phyloP scores from a whole-genome alignment of 768 basidiomycete genomes.

The Clitopilus hobsonii region DNA sequence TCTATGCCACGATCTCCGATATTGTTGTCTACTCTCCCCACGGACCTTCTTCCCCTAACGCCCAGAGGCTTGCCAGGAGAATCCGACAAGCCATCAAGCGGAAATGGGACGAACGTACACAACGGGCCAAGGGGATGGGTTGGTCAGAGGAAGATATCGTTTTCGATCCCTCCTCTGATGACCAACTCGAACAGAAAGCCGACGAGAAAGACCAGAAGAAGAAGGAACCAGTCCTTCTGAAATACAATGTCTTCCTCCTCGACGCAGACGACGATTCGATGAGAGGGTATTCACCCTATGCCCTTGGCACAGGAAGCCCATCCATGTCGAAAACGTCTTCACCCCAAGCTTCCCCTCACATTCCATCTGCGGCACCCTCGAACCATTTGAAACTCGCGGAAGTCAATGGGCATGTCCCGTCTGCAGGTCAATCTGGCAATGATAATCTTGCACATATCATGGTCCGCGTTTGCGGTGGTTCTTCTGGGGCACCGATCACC shows the following conservation, averaged over 20 bases:
- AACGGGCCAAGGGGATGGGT: background rate
- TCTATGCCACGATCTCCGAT: slow-evolving; percentile 86
- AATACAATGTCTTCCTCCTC: slow-evolving; percentile 79
- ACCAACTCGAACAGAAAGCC: background rate
- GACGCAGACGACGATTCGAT: slow-evolving; percentile 47
- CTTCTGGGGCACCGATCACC: background rate
- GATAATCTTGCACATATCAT: background rate
- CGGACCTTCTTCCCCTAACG: slow-evolving; percentile 47
- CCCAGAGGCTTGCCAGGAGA: slow-evolving; percentile 56
- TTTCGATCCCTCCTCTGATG: slow-evolving; percentile 3
- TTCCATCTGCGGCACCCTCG: background rate
- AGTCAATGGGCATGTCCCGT: slow-evolving; percentile 8
- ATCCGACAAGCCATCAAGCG: slow-evolving; percentile 60
- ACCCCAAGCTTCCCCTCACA: background rate
- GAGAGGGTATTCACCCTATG: slow-evolving; percentile 18
- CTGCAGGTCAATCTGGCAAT: background rate
- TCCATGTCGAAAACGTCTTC: background rate
- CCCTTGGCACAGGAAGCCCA: background rate
- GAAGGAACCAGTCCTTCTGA: slow-evolving; percentile 27
- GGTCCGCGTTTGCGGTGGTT: background rate
- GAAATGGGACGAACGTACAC: slow-evolving; percentile 46
- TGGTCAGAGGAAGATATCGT: background rate
- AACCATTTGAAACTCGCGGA: background rate
- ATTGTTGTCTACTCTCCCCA: slow-evolving; percentile 83
- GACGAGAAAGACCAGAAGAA: background rate